Percentiles rank a stretch among this genome's conserved stretches.
These are phyloP conservation scores for Dictyostelium firmibasis DNA, from an alignment of 78 protist species.

Conservation along the genomic window DNA sequence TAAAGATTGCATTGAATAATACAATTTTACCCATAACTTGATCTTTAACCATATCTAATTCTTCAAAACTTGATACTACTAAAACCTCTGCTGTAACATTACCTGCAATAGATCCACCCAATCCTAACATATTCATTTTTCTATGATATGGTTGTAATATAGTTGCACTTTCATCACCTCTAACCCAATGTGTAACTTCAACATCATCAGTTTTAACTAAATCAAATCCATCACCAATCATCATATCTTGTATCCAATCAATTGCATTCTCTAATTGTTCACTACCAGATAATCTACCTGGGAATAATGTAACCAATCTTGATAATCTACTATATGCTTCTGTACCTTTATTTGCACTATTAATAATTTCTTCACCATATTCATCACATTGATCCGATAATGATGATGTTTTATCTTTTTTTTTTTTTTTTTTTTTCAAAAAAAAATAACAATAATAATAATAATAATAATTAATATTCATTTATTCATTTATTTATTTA, in stretches of 20 bases:
- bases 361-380: not conserved
- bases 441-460: not conserved
- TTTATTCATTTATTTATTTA: not conserved
- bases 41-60: constrained; percentile 17
- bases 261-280: constrained; percentile 66
- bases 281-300: constrained; percentile 77
- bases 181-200: constrained; percentile 67
- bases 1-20: constrained; percentile 73
- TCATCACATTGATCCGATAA: constrained; percentile 11
- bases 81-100: constrained; percentile 63
- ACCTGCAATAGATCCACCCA: constrained; percentile 81
- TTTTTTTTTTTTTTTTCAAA: not conserved
- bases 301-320: constrained; percentile 9
- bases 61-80: constrained; percentile 73
- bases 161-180: constrained; percentile 80
- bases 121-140: constrained; percentile 72
- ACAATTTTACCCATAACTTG: constrained; percentile 81
- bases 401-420: not conserved
- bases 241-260: constrained; percentile 52
- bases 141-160: constrained; percentile 25
- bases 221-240: constrained; percentile 72
- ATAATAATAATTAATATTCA: not conserved
- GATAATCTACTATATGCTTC: constrained; percentile 40
- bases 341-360: constrained; percentile 3
- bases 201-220: constrained; percentile 80